Percentiles rank a stretch among this genome's conserved stretches.
These are phyloP conservation scores for Chloris gayana DNA, from an alignment of 176 grass and related monocot species.

Conservation along the genomic window DNA sequence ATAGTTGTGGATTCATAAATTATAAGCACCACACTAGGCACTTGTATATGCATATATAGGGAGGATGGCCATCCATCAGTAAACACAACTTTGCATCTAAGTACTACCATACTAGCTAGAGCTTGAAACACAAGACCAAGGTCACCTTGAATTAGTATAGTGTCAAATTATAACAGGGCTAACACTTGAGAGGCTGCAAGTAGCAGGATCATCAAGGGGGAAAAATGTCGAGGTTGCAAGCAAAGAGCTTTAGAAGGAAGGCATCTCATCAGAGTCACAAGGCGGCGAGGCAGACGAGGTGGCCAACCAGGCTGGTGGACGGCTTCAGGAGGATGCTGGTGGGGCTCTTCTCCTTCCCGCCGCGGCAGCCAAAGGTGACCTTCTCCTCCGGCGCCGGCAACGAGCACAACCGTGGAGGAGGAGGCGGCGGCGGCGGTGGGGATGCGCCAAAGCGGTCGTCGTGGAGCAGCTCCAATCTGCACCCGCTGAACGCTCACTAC, in stretches of 20 bases:
- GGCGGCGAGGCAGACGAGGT: constrained; percentile 1
- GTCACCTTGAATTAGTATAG: neutral
- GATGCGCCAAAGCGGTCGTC: constrained; percentile 53
- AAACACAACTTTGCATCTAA: neutral
- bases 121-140: constrained; percentile 18
- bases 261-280: constrained; percentile 26
- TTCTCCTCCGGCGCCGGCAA: constrained; percentile 28
- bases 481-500: constrained; percentile 72
- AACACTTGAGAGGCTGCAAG: neutral
- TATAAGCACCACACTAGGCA: neutral
- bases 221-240: constrained; percentile 70
- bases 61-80: neutral
- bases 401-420: neutral
- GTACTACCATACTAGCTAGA: neutral
- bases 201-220: neutral
- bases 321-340: constrained; percentile 76
- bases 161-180: neutral
- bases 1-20: neutral
- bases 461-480: constrained; percentile 68
- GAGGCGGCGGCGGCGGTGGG: neutral
- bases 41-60: too few species aligned
- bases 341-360: constrained; percentile 67
- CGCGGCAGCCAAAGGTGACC: constrained; percentile 57
- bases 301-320: constrained; percentile 68
- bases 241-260: constrained; percentile 65